Conservation (phyloP, 495 filamentous ascomycete species). For the Cercophora sp. region DNA sequence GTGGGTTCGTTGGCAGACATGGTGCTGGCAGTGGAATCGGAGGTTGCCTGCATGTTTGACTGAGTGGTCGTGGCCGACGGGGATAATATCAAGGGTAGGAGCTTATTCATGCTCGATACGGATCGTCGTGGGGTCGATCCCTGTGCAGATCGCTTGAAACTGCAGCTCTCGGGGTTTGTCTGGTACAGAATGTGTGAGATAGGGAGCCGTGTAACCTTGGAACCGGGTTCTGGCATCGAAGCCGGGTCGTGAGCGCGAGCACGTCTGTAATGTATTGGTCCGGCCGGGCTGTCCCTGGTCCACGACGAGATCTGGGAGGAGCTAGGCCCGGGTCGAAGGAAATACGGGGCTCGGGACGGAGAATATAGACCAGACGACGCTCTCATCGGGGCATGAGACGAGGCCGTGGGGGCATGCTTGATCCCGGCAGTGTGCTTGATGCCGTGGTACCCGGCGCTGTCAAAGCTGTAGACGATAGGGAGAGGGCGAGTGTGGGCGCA, state of each 20-base stretch:
- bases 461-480: conserved; percentile 8
- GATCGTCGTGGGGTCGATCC: conserved; percentile 26
- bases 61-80: background rate
- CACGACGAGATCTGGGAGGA: conserved; percentile 4
- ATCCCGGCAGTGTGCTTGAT: background rate
- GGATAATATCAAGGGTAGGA: conserved; percentile 15
- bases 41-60: background rate
- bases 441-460: conserved; percentile 18
- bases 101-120: conserved; percentile 18
- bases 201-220: conserved; percentile 23
- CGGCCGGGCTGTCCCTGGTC: background rate
- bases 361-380: background rate
- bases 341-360: conserved; percentile 7
- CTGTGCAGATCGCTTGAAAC: conserved; percentile 21
- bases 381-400: conserved; percentile 1
- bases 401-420: background rate
- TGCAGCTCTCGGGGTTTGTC: conserved; percentile 17
- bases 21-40: background rate
- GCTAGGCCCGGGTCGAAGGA: background rate
- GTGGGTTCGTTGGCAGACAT: conserved; percentile 17
- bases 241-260: conserved; percentile 5
- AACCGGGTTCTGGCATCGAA: conserved; percentile 21
- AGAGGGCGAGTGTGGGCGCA: conserved; percentile 6
- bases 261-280: conserved; percentile 5
- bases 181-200: conserved; percentile 16